These are phyloP conservation scores for Diaporthe eres DNA, from an alignment of 2,329 filamentous ascomycete genomes.

Conservation along the genomic window DNA sequence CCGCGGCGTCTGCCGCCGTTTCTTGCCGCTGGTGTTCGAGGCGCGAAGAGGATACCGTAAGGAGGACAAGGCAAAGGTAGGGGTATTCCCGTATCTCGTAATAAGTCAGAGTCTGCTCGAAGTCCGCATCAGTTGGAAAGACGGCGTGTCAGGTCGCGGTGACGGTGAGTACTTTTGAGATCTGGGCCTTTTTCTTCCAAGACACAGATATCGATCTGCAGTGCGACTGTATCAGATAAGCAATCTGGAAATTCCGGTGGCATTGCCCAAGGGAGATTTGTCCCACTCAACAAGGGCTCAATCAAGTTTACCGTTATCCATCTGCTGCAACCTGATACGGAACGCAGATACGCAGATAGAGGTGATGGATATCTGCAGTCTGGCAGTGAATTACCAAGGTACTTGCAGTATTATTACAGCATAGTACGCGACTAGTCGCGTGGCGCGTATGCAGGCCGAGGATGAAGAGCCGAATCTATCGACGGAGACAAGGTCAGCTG, in stretches of 20 bases:
- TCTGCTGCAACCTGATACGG: slow-evolving; percentile 5
- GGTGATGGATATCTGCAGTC: not conserved
- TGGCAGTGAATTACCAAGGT: not conserved
- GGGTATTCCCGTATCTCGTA: not conserved
- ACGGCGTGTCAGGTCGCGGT: not conserved
- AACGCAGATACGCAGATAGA: not conserved
- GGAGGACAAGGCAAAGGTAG: not conserved
- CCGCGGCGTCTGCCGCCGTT: not conserved
- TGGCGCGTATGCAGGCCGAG: not conserved
- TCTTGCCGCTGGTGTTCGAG: not conserved
- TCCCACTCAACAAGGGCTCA: not conserved
- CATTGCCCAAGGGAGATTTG: not conserved
- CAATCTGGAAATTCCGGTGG: not conserved
- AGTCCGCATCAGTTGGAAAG: not conserved
- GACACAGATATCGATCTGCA: slow-evolving; percentile 7
- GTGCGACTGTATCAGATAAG: slow-evolving; percentile 11
- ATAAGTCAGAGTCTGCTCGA: not conserved
- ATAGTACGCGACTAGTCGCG: slow-evolving; percentile 7
- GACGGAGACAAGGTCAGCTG: slow-evolving; percentile 13
- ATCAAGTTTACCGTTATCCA: not conserved
- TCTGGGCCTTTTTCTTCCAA: not conserved
- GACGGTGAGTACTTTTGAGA: not conserved
- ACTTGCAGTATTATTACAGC: not conserved
- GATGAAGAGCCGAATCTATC: slow-evolving; percentile 9
- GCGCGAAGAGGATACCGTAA: not conserved